Conservation (phyloP, 2,329 filamentous ascomycete genomes). For the Talaromyces sp. region DNA sequence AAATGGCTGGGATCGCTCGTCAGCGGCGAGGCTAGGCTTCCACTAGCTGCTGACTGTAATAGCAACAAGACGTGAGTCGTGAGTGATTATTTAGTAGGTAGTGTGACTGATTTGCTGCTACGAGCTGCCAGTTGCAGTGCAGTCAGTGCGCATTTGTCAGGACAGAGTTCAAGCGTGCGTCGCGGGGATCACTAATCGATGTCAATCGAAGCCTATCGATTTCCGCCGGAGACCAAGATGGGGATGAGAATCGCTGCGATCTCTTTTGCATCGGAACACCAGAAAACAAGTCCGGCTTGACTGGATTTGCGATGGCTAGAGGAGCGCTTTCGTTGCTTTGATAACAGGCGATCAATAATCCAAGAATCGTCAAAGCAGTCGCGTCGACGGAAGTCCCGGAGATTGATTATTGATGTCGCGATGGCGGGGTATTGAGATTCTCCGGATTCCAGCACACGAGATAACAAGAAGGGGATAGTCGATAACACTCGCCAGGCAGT, state of each 20-base stretch:
- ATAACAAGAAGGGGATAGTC: not conserved
- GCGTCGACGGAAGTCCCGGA: not conserved
- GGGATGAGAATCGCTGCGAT: not conserved
- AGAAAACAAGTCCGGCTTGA: not conserved
- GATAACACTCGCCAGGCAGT: no score
- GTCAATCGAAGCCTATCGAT: not conserved
- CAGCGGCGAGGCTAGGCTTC: not conserved
- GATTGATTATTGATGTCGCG: not conserved
- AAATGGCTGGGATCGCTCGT: not conserved
- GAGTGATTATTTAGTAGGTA: no score
- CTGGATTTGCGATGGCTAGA: not conserved
- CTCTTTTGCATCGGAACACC: not conserved
- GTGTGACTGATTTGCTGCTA: not conserved
- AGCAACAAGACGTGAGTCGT: not conserved
- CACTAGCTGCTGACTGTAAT: not conserved
- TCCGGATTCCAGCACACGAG: not conserved
- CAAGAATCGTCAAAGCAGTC: not conserved
- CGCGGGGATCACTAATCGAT: not conserved
- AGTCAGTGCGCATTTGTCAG: not conserved
- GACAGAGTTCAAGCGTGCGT: not conserved
- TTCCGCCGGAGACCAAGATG: not conserved
- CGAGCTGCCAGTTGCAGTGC: not conserved
- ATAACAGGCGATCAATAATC: not conserved
- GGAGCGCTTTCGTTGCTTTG: not conserved
- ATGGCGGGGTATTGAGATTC: not conserved